phyloP scores from a whole-genome alignment of 768 basidiomycete species.

The Tricholoma bakamatsutake region DNA sequence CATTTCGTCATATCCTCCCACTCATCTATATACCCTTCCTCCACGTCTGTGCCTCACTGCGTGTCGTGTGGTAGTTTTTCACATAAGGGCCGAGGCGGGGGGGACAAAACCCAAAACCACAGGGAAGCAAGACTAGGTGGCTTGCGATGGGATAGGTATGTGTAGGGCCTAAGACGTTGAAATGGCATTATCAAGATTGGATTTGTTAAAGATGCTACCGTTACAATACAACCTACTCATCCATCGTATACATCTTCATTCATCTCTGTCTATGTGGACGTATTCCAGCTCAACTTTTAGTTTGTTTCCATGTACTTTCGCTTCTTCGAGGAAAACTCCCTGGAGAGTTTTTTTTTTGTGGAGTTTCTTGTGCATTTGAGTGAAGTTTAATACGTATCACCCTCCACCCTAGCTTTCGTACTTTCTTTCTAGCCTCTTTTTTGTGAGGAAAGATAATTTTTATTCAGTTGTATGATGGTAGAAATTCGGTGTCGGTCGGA shows the following conservation, averaged over 20 bases:
- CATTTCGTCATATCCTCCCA: not conserved
- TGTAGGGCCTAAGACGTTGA: not conserved
- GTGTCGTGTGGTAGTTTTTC: not conserved
- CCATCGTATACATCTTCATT: not conserved
- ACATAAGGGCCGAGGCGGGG: not conserved
- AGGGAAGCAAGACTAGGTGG: not conserved
- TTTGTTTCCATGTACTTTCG: not conserved
- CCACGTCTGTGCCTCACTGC: not conserved
- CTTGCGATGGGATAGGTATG: no score
- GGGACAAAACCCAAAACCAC: not conserved
- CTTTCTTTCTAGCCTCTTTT: no score
- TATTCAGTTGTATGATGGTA: no score
- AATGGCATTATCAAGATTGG: not conserved
- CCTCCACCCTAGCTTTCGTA: no score
- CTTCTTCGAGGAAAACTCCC: not conserved
- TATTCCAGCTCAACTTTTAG: not conserved
- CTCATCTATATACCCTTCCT: slow-evolving; percentile 1
- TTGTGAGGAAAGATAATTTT: no score
- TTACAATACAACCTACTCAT: not conserved
- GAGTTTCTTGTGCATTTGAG: no score
- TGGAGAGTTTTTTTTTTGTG: no score
- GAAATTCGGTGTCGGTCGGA: no score
- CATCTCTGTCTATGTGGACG: not conserved
- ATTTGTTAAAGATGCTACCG: not conserved
- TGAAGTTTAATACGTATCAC: no score